phyloP scores from a whole-genome alignment of 257 asterid species.

The Ilex aquifolium region DNA sequence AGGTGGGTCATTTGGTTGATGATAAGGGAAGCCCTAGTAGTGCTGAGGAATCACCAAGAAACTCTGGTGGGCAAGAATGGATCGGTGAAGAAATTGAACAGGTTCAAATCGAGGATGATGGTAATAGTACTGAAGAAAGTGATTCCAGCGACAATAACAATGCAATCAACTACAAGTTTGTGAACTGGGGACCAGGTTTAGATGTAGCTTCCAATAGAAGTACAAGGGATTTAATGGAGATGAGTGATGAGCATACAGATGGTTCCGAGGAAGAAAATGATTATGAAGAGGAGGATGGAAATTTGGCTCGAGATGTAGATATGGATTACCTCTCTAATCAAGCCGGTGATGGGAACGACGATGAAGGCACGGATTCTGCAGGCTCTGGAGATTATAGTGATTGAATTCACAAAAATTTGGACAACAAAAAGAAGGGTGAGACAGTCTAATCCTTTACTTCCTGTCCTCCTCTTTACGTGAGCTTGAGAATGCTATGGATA shows the following conservation, averaged over 20 bases:
- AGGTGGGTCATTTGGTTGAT: too few relatives aligned
- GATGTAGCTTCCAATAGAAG: slow-evolving; percentile 21
- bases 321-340: slow-evolving; percentile 35
- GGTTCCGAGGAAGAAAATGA: slow-evolving; percentile 31
- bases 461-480: too few relatives aligned
- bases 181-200: slow-evolving; percentile 39
- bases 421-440: background rate
- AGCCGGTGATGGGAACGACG: slow-evolving; percentile 21
- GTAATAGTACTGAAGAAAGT: slow-evolving; percentile 44
- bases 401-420: slow-evolving; percentile 22
- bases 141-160: slow-evolving; percentile 43
- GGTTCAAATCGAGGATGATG: slow-evolving; percentile 27
- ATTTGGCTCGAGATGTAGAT: slow-evolving; percentile 19
- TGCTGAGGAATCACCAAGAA: slow-evolving; percentile 14
- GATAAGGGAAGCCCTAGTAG: slow-evolving; percentile 20
- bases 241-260: slow-evolving; percentile 58
- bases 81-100: slow-evolving; percentile 21
- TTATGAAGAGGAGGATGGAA: slow-evolving; percentile 26
- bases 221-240: slow-evolving; percentile 37
- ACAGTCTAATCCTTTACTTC: too few relatives aligned
- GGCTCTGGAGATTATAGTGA: slow-evolving; percentile 70
- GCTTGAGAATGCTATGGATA: too few relatives aligned
- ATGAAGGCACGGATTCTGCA: slow-evolving; percentile 46
- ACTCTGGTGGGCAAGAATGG: slow-evolving; percentile 9
- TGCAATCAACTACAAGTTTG: slow-evolving; percentile 24